Evolutionary conservation across 1,139 yeast genomes (phyloP), one percentile per base, ranked within the genome.

Genomic region (Hemisphaericaspora xylanilytica): DNA sequence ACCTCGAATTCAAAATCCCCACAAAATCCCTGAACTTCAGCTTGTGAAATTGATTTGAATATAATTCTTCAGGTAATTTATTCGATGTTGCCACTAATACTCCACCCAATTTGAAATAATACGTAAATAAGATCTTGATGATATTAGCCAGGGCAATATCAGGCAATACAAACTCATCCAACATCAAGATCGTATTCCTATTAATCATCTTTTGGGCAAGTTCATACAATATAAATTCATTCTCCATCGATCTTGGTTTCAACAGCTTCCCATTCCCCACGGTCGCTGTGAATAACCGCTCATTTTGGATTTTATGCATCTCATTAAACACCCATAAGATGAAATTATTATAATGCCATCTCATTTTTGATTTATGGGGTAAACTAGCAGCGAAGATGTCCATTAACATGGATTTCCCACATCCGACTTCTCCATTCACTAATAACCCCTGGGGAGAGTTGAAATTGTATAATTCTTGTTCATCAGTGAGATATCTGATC

Each of bases 141-240:
- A 83, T 80, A 49, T 81, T 82, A 2, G 88, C 88, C 24, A 85
- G 73, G 0, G 89, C 86, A 32, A 70, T 72, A 53, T 83, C 90
- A 0, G 90, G 89, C 25, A 83, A 57, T 82, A 81, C 81, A 58
- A 83, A 83, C 54, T 83, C 90, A 54, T 83, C 90, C 32, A 83
- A 60, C 60, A 83, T 68, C 40, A 83, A 59, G 8, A 84, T 67
- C 2, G 88, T 80, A 49, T 73, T 79, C 46, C 69, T 70, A 22
- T 65, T 62, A 24, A 82, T 75, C 81, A 84, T 70, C 39, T 73
- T 79, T 42, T 80, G 79, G 1, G 90, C 89, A 25, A 84, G 67
- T 53, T 82, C 86, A 51, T 80, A 78, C 28, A 83, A 55, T 20
- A 81, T 70, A 46, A 80, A 79, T 55, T 84, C 88, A 48, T 80